These are phyloP conservation scores for Isoetes engelmannii DNA, from an alignment of 83 land plant genomes.

Conservation along the genomic window DNA sequence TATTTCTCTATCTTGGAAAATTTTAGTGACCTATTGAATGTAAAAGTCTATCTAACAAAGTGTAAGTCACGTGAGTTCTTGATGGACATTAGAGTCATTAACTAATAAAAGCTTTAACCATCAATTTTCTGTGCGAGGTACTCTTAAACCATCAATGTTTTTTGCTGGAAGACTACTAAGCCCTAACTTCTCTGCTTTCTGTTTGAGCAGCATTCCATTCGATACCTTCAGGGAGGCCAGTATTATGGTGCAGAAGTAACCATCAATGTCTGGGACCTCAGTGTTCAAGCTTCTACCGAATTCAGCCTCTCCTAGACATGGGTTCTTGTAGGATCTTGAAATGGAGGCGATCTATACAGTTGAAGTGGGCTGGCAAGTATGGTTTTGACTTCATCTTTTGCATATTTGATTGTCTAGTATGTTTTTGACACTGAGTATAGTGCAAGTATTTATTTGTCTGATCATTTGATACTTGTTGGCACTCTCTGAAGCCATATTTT, in stretches of 20 bases:
- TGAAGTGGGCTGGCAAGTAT: slow-evolving; percentile 83
- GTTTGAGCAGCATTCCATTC: slow-evolving; percentile 65
- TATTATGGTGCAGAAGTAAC: slow-evolving; percentile 49
- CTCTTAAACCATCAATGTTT: too few relatives aligned
- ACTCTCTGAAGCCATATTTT: not conserved
- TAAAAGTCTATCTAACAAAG: too few relatives aligned
- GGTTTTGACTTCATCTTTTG: not conserved
- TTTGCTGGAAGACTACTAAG: too few relatives aligned
- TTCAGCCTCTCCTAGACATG: slow-evolving; percentile 76
- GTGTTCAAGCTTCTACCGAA: slow-evolving; percentile 32
- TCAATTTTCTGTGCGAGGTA: too few relatives aligned
- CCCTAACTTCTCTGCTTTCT: not conserved
- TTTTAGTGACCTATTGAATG: too few relatives aligned
- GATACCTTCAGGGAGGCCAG: slow-evolving; percentile 48
- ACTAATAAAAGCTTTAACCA: too few relatives aligned
- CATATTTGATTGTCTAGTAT: too few relatives aligned
- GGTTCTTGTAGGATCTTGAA: slow-evolving; percentile 60
- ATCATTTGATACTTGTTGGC: not conserved
- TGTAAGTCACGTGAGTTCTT: too few relatives aligned
- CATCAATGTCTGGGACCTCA: slow-evolving; percentile 66
- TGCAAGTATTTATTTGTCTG: not conserved
- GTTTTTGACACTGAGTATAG: too few relatives aligned
- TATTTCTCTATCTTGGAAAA: too few relatives aligned
- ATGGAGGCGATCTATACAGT: slow-evolving; percentile 57
- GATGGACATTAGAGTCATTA: too few relatives aligned